Base-by-base conservation (phyloP, 345 rosid genomes). In the Draba incana region DNA sequence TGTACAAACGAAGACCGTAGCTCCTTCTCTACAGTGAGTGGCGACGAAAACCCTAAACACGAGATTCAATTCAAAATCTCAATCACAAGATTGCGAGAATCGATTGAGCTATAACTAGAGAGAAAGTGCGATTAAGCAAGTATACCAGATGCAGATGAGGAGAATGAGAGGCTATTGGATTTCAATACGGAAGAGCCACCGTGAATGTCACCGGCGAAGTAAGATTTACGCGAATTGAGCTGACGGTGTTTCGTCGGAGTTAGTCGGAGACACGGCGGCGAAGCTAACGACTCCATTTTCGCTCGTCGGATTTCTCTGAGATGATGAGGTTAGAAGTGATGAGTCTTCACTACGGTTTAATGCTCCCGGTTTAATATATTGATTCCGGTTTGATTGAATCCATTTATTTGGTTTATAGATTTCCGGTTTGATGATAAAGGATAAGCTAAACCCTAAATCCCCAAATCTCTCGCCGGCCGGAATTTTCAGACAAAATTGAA, bases 81-180 rank as follows among this genome's bases (percentile, higher is more conserved):
- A 33, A 20, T 46, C 63, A 42, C 15, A 30, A 4, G 5, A 44
- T 25, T 55, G 6, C 42, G 13, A 55, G 38, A 47, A 31, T n/a
- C 27, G 15, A 5, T 57, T 65, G 14, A 65, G 10, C n/a, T 35
- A 31, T 42, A 0, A 35, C 8, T 8, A 35, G 10, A 23, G 23
- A 39, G 4, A 50, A 13, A 30, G 7, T 6, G 54, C 0, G 53
- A n/a, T 0, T 54, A 16, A 53, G 57, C 20, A 39, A 64, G 38
- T 48, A 6, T 53, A 82, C 89, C 81, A 39, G 62, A 74, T 50
- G 61, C 3, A 38, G 86, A 64, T 8, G 82, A 72, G 44, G 84
- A 81, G 51, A 80, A 68, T 8, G 84, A 69, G 71, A 84, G 49
- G 41, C 51, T 42, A 3, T 78, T 74, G 4, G 77, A 54, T 72